Evolutionary conservation across 257 asterid genomes (phyloP), one percentile per base, ranked within the genome.

Genomic region (Parsonsia alboflavescens): DNA sequence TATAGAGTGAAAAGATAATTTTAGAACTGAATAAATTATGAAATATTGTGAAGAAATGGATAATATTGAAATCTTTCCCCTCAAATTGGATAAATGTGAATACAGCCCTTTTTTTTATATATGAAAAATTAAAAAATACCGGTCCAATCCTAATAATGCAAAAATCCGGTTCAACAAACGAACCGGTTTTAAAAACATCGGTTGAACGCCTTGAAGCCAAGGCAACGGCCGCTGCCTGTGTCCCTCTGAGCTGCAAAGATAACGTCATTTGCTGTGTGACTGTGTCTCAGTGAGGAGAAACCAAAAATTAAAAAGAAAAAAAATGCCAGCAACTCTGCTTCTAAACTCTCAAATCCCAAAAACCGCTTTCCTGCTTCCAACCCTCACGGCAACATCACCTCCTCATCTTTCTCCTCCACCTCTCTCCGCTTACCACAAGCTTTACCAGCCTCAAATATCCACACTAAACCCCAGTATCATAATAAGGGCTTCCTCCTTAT

Each of bases 281-380:
- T n/a, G n/a, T n/a, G 50, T 10, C 17, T 33, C 62, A 28, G 65
- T 58, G 3, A 24, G 3, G 39, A 33, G 70, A 57, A 1, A n/a
- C n/a, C 21, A 45, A 4, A 21, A 2, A 68, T 57, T 16, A 19
- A n/a, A n/a, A 1, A n/a, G n/a, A n/a, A 15, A 52, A 19, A 42
- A 19, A 42, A 74, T 76, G 82, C 61, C 83, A 21, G 48, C 80
- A 16, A 24, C 79, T 66, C 76, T 80, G 57, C 77, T 80, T 54
- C 85, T 42, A 46, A 83, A 80, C 53, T 72, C 82, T 76, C 89
- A 50, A 52, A 83, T 77, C 73, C 82, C 88, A 15, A 59, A 33
- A 49, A 15, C 68, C 48, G 59, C 56, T 70, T 67, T 74, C 4
- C 24, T 50, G 22, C n/a, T 71, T 6, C 57, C 77, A 21, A 53